phyloP scores from a whole-genome alignment of 345 rosid species.

The Euphorbia tirucalli region DNA sequence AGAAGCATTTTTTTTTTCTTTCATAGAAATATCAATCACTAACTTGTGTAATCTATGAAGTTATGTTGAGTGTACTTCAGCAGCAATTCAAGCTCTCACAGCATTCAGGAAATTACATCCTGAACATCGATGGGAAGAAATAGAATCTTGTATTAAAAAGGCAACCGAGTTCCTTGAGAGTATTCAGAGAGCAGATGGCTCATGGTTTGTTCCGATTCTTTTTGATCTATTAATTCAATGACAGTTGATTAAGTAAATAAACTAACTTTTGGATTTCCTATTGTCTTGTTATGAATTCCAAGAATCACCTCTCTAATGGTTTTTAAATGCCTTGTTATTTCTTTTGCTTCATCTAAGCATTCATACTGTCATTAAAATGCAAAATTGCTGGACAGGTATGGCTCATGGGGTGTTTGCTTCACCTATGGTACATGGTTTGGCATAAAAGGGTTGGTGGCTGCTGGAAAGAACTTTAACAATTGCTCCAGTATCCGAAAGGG shows the following conservation, averaged over 20 bases:
- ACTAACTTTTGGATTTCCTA: neutral
- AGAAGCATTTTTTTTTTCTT: neutral
- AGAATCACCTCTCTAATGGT: neutral
- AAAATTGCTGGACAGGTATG: constrained; percentile 58
- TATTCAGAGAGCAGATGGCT: constrained; percentile 79
- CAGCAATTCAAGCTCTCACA: constrained; percentile 82
- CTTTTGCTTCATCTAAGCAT: constrained; percentile 10
- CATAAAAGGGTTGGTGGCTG: constrained; percentile 71
- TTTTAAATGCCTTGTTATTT: neutral
- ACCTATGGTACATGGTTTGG: constrained; percentile 87
- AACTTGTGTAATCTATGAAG: constrained; percentile 28
- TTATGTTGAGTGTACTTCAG: constrained; percentile 93
- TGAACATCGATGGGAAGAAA: constrained; percentile 69
- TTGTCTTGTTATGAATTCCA: neutral
- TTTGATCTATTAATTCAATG: constrained; percentile 6
- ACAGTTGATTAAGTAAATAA: constrained; percentile 1
- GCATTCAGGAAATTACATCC: constrained; percentile 67
- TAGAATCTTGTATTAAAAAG: constrained; percentile 68
- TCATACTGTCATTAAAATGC: too few species aligned
- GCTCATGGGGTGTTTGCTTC: constrained; percentile 94
- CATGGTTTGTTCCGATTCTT: constrained; percentile 62
- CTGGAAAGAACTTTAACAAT: constrained; percentile 59
- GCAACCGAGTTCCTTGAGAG: constrained; percentile 61
- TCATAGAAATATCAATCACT: too few species aligned
- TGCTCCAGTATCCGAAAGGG: constrained; percentile 65